Evolutionary conservation across 2,329 filamentous ascomycete species (phyloP).

Genomic region (Annulohypoxylon truncatum): DNA sequence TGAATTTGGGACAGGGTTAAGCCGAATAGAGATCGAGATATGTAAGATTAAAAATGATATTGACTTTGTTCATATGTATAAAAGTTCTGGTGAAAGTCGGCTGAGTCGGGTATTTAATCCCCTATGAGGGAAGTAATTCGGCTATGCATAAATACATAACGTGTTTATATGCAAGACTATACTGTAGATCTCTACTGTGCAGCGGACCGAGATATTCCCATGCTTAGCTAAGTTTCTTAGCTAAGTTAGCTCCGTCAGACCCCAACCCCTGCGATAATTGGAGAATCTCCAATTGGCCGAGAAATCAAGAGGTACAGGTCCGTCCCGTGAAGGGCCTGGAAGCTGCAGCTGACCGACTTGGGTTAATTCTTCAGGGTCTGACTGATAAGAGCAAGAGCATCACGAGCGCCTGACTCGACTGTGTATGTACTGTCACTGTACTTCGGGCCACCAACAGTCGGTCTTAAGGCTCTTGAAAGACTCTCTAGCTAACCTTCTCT

Average conservation of each 20-base stretch:
- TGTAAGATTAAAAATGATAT: neutral
- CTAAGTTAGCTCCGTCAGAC: neutral
- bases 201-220: conserved; percentile 12
- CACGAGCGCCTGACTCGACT: conserved; percentile 22
- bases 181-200: conserved; percentile 10
- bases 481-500: neutral
- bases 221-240: no score
- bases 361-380: conserved; percentile 33
- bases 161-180: neutral
- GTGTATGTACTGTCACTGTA: neutral
- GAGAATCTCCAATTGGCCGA: conserved; percentile 30
- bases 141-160: neutral
- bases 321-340: conserved; percentile 25
- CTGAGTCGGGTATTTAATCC: neutral
- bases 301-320: conserved; percentile 9
- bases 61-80: neutral
- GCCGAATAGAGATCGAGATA: neutral
- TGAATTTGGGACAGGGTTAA: neutral
- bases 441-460: neutral
- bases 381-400: conserved; percentile 30
- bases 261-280: conserved; percentile 29
- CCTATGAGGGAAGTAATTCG: neutral
- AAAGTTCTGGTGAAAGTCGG: neutral
- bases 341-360: conserved; percentile 39
- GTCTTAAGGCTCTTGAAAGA: neutral